These are phyloP conservation scores for Sporothrix luriei DNA, from an alignment of 2,329 filamentous ascomycete species.

Conservation along the genomic window DNA sequence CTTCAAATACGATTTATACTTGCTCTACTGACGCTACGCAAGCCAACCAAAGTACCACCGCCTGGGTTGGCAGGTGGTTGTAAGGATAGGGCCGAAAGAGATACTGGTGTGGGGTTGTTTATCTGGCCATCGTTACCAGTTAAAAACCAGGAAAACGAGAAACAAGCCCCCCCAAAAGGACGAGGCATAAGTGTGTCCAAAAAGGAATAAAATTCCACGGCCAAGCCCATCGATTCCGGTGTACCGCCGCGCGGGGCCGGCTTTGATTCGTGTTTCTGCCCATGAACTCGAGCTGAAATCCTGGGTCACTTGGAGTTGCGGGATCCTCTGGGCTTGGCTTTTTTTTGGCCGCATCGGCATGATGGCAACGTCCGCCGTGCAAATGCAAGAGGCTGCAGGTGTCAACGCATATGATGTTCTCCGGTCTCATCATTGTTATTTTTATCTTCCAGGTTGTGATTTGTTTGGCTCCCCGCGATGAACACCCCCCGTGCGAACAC, in stretches of 20 bases:
- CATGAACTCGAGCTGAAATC: background rate
- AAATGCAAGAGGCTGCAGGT: background rate
- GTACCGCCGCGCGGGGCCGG: too few relatives aligned
- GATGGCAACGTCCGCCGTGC: background rate
- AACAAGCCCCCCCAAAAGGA: background rate
- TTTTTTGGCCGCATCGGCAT: background rate
- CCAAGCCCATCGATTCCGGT: too few relatives aligned
- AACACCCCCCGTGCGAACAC: background rate
- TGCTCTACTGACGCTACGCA: background rate
- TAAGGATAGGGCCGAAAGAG: slow-evolving; percentile 2
- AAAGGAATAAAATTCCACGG: background rate
- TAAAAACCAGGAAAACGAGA: background rate
- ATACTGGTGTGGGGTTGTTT: background rate
- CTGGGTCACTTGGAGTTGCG: background rate
- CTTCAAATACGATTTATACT: background rate
- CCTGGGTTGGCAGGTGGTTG: background rate
- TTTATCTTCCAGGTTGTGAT: background rate
- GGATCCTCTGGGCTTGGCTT: background rate
- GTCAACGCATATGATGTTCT: background rate
- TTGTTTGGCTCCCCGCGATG: background rate
- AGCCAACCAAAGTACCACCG: background rate
- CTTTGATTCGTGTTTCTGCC: too few relatives aligned
- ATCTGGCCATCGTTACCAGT: background rate
- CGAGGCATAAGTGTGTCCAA: background rate
- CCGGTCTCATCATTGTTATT: background rate